Evolutionary conservation across 768 basidiomycete species (phyloP).

Genomic region (Amanita polypyramis): DNA sequence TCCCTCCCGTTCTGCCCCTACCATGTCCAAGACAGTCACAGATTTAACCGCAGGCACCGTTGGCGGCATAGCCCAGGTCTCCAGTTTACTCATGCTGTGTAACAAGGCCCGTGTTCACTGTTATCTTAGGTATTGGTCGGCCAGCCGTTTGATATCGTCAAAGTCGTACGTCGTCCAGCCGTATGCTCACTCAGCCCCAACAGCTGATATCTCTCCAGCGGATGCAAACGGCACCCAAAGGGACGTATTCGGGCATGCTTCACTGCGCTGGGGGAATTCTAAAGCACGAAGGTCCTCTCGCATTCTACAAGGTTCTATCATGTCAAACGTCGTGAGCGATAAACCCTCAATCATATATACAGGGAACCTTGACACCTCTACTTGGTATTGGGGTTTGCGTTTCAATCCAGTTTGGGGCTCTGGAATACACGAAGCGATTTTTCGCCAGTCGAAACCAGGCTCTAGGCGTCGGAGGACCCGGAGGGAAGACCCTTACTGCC

Average conservation of each 20-base stretch:
- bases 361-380: slow-evolving; percentile 88
- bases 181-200: neutral
- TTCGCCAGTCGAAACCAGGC: slow-evolving; percentile 56
- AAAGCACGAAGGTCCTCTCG: slow-evolving; percentile 84
- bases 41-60: slow-evolving; percentile 84
- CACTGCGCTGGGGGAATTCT: slow-evolving; percentile 86
- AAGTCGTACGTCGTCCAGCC: slow-evolving; percentile 59
- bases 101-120: slow-evolving; percentile 13
- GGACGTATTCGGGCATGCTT: slow-evolving; percentile 82
- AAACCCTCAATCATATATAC: slow-evolving; percentile 5
- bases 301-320: slow-evolving; percentile 83
- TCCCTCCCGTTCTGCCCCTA: slow-evolving; percentile 4
- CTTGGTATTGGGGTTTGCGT: slow-evolving; percentile 92
- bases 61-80: slow-evolving; percentile 84
- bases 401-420: slow-evolving; percentile 89
- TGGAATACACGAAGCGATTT: slow-evolving; percentile 77
- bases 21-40: slow-evolving; percentile 63
- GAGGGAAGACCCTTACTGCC: slow-evolving; percentile 48
- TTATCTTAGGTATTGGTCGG: slow-evolving; percentile 66
- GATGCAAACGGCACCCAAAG: slow-evolving; percentile 89
- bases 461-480: slow-evolving; percentile 50
- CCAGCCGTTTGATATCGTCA: slow-evolving; percentile 95
- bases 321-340: neutral
- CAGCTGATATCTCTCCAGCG: slow-evolving; percentile 35
- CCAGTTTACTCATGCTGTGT: slow-evolving; percentile 5